Evolutionary conservation across 305 asterid species (phyloP).

Genomic region (Fraxinus albicans): DNA sequence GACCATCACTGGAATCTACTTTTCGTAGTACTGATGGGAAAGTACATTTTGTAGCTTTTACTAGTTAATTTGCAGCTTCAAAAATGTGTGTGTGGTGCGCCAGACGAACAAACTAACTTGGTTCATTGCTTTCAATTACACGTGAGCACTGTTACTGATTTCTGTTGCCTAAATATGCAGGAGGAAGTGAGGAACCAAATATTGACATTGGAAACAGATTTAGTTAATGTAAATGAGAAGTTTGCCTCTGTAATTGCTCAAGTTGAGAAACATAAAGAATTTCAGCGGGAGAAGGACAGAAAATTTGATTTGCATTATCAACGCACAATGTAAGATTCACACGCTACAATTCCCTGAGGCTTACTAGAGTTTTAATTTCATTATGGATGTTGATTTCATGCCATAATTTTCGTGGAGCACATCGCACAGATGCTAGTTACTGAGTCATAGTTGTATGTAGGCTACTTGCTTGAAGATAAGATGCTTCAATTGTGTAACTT

Average conservation of each 20-base stretch:
- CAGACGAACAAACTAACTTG: background rate
- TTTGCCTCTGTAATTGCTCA: slow-evolving; percentile 41
- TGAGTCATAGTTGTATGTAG: background rate
- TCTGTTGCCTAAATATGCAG: slow-evolving; percentile 41
- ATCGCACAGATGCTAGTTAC: background rate
- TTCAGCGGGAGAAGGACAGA: slow-evolving; percentile 60
- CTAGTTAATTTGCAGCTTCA: background rate
- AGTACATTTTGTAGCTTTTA: background rate
- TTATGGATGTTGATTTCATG: slow-evolving; percentile 5
- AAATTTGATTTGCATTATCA: slow-evolving; percentile 74
- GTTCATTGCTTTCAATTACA: background rate
- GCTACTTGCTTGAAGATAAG: background rate
- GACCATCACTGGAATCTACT: background rate
- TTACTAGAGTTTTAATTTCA: background rate
- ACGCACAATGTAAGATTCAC: slow-evolving; percentile 61
- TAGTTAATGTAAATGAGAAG: slow-evolving; percentile 54
- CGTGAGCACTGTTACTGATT: slow-evolving; percentile 8
- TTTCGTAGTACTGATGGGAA: background rate
- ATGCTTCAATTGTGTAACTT: background rate
- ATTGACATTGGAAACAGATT: slow-evolving; percentile 52
- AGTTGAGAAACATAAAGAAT: slow-evolving; percentile 46
- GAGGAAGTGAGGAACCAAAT: slow-evolving; percentile 77
- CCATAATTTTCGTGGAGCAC: background rate
- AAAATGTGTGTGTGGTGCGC: background rate
- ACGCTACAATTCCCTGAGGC: background rate